These are phyloP conservation scores for Infundibulicybe gibba DNA, from an alignment of 768 basidiomycete genomes.

Conservation along the genomic window DNA sequence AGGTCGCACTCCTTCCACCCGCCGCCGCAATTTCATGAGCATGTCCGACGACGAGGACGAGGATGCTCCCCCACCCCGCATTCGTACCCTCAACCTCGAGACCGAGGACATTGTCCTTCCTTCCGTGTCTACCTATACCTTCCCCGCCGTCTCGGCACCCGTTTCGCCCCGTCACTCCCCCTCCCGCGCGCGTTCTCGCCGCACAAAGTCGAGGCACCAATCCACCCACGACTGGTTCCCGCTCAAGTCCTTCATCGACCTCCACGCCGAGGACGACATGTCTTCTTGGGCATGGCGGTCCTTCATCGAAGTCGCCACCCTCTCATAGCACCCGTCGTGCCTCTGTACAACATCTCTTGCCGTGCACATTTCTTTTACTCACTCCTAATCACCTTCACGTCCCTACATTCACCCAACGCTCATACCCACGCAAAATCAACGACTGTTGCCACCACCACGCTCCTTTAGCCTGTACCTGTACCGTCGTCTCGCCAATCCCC, in stretches of 20 bases:
- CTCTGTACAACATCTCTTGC: not conserved
- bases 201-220: not conserved
- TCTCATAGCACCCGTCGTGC: constrained; percentile 16
- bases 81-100: constrained; percentile 21
- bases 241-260: constrained; percentile 62
- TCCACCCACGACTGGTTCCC: constrained; percentile 48
- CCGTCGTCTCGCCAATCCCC: too few species aligned
- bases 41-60: constrained; percentile 65
- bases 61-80: constrained; percentile 13
- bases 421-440: too few species aligned
- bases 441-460: too few species aligned
- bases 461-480: too few species aligned
- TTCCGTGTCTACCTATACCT: constrained; percentile 4
- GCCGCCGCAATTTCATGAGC: constrained; percentile 56
- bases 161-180: constrained; percentile 4
- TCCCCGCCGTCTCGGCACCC: constrained; percentile 7
- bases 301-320: constrained; percentile 54
- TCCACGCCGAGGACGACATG: constrained; percentile 42
- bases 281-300: constrained; percentile 56
- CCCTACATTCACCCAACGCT: too few species aligned
- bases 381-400: not conserved
- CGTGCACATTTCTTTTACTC: not conserved
- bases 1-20: constrained; percentile 34
- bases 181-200: constrained; percentile 10
- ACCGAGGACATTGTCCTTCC: constrained; percentile 36